Evolutionary conservation across 306 rosid species (phyloP), one percentile per base, ranked within the genome.

Genomic region (Pachyrhizus erosus): DNA sequence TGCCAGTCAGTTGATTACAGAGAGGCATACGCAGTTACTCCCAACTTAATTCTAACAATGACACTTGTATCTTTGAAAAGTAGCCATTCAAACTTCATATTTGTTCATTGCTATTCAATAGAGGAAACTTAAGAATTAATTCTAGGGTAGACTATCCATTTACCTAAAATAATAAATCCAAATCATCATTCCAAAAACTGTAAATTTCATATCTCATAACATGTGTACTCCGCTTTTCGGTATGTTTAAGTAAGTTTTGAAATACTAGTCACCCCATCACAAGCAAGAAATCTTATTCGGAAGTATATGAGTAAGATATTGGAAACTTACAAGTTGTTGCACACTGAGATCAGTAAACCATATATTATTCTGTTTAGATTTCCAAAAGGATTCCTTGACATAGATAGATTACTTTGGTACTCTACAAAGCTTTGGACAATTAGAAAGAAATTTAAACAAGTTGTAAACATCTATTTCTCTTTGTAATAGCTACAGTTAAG

Each of bases 51-150:
- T 58, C 73, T 67, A 67, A 66, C 5, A 24, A 60, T 45, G 33
- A 33, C 55, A 73, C 33, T 5, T 39, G 17, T 4, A 26, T 23
- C 14, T 60, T 62, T 31, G 7, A 15, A 66, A 52, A 52, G 43
- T 65, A 73, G 24, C 29, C 18, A 46, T 43, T 45, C 79, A 81
- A 65, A 46, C 48, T 66, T 82, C 54, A 65, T 72, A 54, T 37
- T 24, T 52, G 80, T 51, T 21, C 34, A 34, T 1, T 0, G 68
- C 52, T 54, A 74, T 43, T 73, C 52, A 27, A 40, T 26, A 70
- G 52, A 26, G 62, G 29, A 78, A 66, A 46, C 7, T 13, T 75
- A 61, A 37, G 7, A 43, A 82, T 29, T 29, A 21, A 13, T 60
- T 76, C 69, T 40, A 62, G 7, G 43, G 34, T 40, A 8, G 45